These are phyloP conservation scores for Nicotiana rustica DNA, from an alignment of 305 asterid genomes.

Conservation along the genomic window DNA sequence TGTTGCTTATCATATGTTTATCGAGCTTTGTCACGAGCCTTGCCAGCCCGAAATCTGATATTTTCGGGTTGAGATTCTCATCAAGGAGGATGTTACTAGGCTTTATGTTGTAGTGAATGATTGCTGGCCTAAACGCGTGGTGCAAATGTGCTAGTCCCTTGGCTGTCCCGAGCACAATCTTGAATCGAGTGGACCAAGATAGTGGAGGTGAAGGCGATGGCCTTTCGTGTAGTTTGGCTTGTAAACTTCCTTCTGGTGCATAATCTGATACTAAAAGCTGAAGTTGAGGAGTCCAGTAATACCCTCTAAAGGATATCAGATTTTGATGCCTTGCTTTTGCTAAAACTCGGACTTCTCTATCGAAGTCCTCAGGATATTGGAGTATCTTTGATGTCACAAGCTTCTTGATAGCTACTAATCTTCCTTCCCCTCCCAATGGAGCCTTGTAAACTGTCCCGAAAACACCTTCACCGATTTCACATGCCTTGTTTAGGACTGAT, in stretches of 20 bases:
- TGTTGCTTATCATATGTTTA: conserved; percentile 60
- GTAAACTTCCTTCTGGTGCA: conserved; percentile 69
- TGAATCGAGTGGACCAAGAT: conserved; percentile 74
- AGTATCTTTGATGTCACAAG: conserved; percentile 67
- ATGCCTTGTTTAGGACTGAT: conserved; percentile 64
- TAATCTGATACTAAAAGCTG: conserved; percentile 86
- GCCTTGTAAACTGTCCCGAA: conserved; percentile 88
- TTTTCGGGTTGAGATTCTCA: conserved; percentile 63
- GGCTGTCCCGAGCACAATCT: conserved; percentile 74
- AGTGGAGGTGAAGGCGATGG: conserved; percentile 53
- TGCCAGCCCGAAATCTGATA: conserved; percentile 81
- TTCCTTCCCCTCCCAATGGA: conserved; percentile 58
- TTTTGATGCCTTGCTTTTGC: conserved; percentile 86
- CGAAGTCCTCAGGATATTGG: conserved; percentile 81
- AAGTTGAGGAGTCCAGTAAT: conserved; percentile 90
- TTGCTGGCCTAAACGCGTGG: conserved; percentile 78
- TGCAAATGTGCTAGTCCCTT: conserved; percentile 91
- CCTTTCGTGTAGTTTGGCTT: conserved; percentile 65
- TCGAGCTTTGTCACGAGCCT: conserved; percentile 71
- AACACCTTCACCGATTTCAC: conserved; percentile 82
- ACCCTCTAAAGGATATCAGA: conserved; percentile 70
- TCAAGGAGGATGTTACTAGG: conserved; percentile 87
- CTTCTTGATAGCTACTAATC: conserved; percentile 72
- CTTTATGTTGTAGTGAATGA: conserved; percentile 84
- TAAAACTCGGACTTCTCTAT: conserved; percentile 71